Conservation (phyloP, 345 rosid genomes). For the Citropsis articulata region DNA sequence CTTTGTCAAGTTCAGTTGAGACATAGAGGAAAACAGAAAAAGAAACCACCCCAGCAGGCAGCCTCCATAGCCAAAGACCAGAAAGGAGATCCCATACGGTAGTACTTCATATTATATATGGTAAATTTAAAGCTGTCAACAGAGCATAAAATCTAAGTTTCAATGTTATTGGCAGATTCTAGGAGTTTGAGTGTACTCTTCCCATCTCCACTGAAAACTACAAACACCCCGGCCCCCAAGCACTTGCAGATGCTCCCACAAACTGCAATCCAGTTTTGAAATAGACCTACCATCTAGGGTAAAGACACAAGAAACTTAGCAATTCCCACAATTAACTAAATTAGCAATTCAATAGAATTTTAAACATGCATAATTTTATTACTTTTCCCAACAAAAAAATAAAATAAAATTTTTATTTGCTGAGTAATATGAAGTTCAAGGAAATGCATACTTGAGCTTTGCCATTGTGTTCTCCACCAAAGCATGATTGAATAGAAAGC, state of each 20-base stretch:
- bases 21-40: background rate
- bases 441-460: slow-evolving; percentile 81
- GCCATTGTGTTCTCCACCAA: slow-evolving; percentile 99
- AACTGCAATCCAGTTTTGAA: background rate
- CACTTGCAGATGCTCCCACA: background rate
- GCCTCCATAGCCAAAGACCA: background rate
- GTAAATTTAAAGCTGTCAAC: background rate
- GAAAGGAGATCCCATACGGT: background rate
- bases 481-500: slow-evolving; percentile 99
- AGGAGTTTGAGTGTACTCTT: background rate
- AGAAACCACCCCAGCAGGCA: background rate
- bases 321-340: background rate
- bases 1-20: background rate
- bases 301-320: background rate
- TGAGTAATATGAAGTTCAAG: slow-evolving; percentile 1
- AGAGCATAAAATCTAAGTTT: background rate
- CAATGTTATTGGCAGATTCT: background rate
- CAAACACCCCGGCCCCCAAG: background rate
- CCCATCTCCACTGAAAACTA: background rate
- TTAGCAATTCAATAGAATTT: background rate
- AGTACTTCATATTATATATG: background rate
- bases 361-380: background rate
- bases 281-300: background rate
- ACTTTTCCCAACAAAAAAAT: background rate
- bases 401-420: background rate